These are phyloP conservation scores for Fusarium brevicatenulatum DNA, from an alignment of 2,329 filamentous ascomycete genomes.

Conservation along the genomic window DNA sequence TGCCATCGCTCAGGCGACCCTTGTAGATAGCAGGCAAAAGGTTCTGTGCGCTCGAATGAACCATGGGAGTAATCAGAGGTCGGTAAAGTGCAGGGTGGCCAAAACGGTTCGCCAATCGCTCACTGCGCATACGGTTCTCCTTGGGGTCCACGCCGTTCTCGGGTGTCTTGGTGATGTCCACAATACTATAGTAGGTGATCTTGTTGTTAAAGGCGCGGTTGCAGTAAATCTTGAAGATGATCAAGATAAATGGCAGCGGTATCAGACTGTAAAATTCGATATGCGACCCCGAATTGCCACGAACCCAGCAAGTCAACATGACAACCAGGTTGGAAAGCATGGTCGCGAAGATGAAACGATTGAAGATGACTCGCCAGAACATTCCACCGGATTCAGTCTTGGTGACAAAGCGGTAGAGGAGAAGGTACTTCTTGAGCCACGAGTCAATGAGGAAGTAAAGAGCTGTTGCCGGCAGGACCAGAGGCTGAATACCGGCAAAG, in stretches of 20 bases:
- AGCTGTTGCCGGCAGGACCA: conserved; percentile 86
- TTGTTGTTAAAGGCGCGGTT: conserved; percentile 77
- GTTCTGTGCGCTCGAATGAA: conserved; percentile 89
- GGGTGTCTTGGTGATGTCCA: conserved; percentile 60
- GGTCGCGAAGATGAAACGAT: conserved; percentile 86
- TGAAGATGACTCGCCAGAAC: conserved; percentile 92
- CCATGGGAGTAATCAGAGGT: conserved; percentile 93
- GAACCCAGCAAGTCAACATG: conserved; percentile 78
- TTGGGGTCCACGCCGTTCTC: conserved; percentile 59
- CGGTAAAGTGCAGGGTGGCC: conserved; percentile 92
- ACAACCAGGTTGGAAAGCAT: conserved; percentile 83
- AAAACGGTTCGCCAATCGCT: conserved; percentile 80
- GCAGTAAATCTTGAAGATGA: conserved; percentile 90
- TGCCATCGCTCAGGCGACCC: conserved; percentile 77
- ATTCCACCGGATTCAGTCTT: conserved; percentile 95
- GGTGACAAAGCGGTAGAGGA: conserved; percentile 94
- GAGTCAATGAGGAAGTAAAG: conserved; percentile 90
- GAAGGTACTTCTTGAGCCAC: conserved; percentile 92
- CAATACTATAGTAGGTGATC: conserved; percentile 82
- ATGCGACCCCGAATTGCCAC: conserved; percentile 66
- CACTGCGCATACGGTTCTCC: conserved; percentile 66
- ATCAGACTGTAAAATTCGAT: conserved; percentile 71
- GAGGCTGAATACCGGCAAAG: conserved; percentile 85
- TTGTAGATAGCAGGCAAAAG: conserved; percentile 87
- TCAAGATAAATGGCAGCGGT: conserved; percentile 80